phyloP scores from a whole-genome alignment of 2,329 filamentous ascomycete genomes.

The Cladobotryum mycophilum region DNA sequence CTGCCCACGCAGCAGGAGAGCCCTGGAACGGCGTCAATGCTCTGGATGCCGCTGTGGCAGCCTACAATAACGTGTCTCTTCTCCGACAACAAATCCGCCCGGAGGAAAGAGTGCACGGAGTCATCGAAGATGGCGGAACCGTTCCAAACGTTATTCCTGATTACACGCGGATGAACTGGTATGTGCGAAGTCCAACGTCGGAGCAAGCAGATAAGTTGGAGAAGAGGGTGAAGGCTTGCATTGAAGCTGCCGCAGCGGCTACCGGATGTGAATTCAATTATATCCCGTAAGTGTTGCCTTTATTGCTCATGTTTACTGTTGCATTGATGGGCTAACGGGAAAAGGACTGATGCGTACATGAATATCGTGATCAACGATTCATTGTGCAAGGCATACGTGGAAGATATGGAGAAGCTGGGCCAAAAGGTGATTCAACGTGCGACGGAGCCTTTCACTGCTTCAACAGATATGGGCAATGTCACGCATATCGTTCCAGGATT shows the following conservation, averaged over 20 bases:
- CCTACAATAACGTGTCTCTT: conserved; percentile 30
- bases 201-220: conserved; percentile 22
- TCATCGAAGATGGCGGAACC: conserved; percentile 31
- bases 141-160: conserved; percentile 35
- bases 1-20: conserved; percentile 30
- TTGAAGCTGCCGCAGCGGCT: conserved; percentile 29
- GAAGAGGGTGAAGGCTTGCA: conserved; percentile 29
- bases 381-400: conserved; percentile 36
- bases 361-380: conserved; percentile 40
- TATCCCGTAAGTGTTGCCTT: conserved; percentile 23
- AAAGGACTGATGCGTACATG: conserved; percentile 33
- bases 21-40: conserved; percentile 34
- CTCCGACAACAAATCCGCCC: conserved; percentile 33
- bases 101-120: conserved; percentile 30
- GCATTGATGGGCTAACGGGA: background rate
- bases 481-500: conserved; percentile 40
- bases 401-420: conserved; percentile 36
- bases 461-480: conserved; percentile 48
- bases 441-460: conserved; percentile 32
- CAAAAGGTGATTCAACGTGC: conserved; percentile 29
- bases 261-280: conserved; percentile 31
- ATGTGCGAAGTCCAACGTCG: conserved; percentile 31
- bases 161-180: conserved; percentile 33
- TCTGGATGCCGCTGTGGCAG: conserved; percentile 30
- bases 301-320: no score